phyloP scores from a whole-genome alignment of 2,329 filamentous ascomycete genomes.

The Rutstroemia sydowiana region DNA sequence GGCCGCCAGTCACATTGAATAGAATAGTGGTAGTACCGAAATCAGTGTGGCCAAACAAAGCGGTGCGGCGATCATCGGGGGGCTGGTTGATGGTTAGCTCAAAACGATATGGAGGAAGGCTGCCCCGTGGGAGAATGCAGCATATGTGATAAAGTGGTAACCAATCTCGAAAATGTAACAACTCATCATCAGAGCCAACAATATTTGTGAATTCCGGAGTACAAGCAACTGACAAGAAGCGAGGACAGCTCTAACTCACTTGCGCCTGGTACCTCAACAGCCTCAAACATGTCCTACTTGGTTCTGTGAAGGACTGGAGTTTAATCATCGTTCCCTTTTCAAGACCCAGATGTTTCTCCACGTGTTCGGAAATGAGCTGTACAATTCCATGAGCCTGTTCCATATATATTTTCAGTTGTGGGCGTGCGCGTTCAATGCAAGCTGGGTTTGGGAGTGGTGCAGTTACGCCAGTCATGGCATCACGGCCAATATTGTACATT shows the following conservation, averaged over 20 bases:
- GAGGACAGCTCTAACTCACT: constrained; percentile 5
- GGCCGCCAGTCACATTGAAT: constrained; percentile 39
- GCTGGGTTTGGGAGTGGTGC: background rate
- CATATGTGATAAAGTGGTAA: background rate
- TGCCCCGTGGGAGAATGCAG: background rate
- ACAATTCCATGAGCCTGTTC: background rate
- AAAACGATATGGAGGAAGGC: background rate
- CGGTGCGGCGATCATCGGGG: constrained; percentile 34
- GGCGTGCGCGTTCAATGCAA: background rate
- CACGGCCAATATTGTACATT: background rate
- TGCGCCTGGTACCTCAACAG: constrained; percentile 8
- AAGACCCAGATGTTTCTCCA: background rate
- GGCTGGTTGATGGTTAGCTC: constrained; percentile 29
- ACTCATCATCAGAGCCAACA: background rate
- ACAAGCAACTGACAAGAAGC: background rate
- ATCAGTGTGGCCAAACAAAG: constrained; percentile 47
- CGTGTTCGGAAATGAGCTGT: background rate
- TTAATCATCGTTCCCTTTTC: constrained; percentile 31
- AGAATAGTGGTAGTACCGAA: constrained; percentile 49
- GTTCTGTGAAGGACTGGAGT: constrained; percentile 28
- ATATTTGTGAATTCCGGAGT: constrained; percentile 26
- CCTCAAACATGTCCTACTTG: constrained; percentile 5
- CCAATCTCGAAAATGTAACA: background rate
- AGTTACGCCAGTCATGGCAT: background rate
- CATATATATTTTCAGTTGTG: background rate